Conservation (phyloP, 495 filamentous ascomycete genomes). For the Neurospora sublineolata region DNA sequence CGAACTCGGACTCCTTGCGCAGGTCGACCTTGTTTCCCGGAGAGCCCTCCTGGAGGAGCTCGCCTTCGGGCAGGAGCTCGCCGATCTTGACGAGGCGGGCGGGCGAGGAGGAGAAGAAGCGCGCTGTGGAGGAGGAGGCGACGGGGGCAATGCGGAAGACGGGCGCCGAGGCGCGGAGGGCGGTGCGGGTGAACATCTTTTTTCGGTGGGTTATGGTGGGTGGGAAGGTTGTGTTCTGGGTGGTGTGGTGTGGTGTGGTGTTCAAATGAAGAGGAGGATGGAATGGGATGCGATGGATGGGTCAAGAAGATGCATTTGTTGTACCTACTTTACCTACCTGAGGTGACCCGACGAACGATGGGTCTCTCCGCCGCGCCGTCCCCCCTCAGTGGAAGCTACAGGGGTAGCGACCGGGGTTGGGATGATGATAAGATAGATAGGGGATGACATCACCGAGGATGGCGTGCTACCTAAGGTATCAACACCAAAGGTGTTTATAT, state of each 20-base stretch:
- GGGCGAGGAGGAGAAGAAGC: conserved; percentile 43
- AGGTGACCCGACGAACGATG: too few species aligned
- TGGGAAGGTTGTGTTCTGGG: too few species aligned
- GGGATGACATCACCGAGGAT: conserved; percentile 7
- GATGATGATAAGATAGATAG: background rate
- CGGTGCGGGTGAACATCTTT: conserved; percentile 2
- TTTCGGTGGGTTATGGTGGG: background rate
- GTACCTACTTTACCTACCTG: too few species aligned
- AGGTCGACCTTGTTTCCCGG: conserved; percentile 81
- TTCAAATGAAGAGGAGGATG: background rate
- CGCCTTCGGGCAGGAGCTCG: conserved; percentile 50
- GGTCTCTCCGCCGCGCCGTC: background rate
- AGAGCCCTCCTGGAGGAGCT: conserved; percentile 48
- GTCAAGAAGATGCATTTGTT: background rate
- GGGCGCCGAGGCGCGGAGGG: conserved; percentile 5
- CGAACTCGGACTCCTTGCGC: conserved; percentile 54
- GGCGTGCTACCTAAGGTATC: too few species aligned
- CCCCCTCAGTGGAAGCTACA: background rate
- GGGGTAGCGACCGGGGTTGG: background rate
- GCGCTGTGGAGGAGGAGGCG: conserved; percentile 9
- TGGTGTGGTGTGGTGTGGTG: too few species aligned
- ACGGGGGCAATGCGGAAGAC: background rate
- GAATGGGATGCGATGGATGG: background rate
- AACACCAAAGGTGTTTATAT: too few species aligned
- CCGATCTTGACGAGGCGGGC: conserved; percentile 43